These are phyloP conservation scores for Mortierella hygrophila DNA, from an alignment of 192 early-diverging fungal genomes.

Conservation along the genomic window DNA sequence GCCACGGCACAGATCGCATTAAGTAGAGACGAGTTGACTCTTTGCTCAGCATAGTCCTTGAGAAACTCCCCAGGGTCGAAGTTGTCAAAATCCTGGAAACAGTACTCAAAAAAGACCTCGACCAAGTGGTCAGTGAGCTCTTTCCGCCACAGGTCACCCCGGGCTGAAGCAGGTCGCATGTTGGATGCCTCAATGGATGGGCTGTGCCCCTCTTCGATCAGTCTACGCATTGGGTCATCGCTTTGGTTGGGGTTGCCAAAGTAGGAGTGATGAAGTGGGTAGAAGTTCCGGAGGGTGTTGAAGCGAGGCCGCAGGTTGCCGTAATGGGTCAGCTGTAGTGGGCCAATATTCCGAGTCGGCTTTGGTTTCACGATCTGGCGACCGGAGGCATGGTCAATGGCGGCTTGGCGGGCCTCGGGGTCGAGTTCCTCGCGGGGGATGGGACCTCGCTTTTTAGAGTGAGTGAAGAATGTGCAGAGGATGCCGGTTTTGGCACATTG, in stretches of 20 bases:
- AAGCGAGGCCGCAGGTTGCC: background rate
- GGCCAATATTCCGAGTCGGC: background rate
- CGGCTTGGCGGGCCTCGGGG: background rate
- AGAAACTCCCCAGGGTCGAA: conserved; percentile 9
- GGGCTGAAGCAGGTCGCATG: background rate
- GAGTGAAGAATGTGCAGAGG: conserved; percentile 1
- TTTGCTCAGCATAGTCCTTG: background rate
- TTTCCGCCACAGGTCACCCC: background rate
- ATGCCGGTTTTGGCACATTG: background rate
- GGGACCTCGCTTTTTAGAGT: background rate
- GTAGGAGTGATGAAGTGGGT: background rate
- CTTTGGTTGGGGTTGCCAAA: background rate
- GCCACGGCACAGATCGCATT: conserved; percentile 3
- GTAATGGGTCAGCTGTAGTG: background rate
- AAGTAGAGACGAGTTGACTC: background rate
- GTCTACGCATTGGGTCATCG: background rate
- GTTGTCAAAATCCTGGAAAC: conserved; percentile 3
- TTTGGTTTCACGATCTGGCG: background rate
- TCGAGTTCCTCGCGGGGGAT: background rate
- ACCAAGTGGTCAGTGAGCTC: conserved; percentile 7
- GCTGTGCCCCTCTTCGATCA: background rate
- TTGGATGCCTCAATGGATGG: background rate
- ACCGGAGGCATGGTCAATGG: conserved; percentile 1
- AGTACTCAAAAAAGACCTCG: conserved; percentile 1
- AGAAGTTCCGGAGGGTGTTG: background rate